Conservation (phyloP, 2,329 filamentous ascomycete species). For the Pestalotiopsis sp. region DNA sequence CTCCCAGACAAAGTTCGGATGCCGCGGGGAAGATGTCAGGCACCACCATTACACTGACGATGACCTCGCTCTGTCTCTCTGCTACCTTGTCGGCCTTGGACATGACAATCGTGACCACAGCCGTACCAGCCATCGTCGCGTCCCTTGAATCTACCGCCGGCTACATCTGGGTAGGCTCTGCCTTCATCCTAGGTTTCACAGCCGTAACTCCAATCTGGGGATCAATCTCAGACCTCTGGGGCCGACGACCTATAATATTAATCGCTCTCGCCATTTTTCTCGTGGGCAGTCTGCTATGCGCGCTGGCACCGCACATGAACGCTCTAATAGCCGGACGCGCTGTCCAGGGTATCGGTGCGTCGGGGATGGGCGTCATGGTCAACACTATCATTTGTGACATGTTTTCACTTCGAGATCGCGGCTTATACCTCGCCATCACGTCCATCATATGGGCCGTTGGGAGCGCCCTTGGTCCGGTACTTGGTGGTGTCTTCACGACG, state of each 20-base stretch:
- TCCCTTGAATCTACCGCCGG: slow-evolving; percentile 65
- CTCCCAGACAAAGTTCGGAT: neutral
- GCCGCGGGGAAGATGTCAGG: neutral
- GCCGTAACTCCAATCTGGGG: slow-evolving; percentile 74
- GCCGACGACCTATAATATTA: slow-evolving; percentile 56
- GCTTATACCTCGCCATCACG: slow-evolving; percentile 64
- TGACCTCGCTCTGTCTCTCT: slow-evolving; percentile 42
- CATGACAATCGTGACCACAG: slow-evolving; percentile 62
- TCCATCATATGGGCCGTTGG: slow-evolving; percentile 71
- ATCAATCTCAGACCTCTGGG: slow-evolving; percentile 61
- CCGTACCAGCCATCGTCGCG: slow-evolving; percentile 61
- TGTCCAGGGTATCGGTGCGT: slow-evolving; percentile 55
- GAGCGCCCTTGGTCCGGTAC: slow-evolving; percentile 64
- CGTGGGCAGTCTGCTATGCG: slow-evolving; percentile 52
- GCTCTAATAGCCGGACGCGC: slow-evolving; percentile 51
- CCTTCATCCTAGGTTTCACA: slow-evolving; percentile 72
- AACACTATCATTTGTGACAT: slow-evolving; percentile 58
- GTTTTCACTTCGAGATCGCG: slow-evolving; percentile 50
- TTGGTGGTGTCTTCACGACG: slow-evolving; percentile 67
- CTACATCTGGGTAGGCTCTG: slow-evolving; percentile 78
- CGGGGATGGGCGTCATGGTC: slow-evolving; percentile 54
- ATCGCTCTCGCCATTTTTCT: slow-evolving; percentile 53
- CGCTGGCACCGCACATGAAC: slow-evolving; percentile 45
- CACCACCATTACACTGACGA: slow-evolving; percentile 30
- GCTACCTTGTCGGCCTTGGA: slow-evolving; percentile 52